Base-by-base conservation (phyloP, 495 filamentous ascomycete genomes). In the Hapsidospora chrysogenum region DNA sequence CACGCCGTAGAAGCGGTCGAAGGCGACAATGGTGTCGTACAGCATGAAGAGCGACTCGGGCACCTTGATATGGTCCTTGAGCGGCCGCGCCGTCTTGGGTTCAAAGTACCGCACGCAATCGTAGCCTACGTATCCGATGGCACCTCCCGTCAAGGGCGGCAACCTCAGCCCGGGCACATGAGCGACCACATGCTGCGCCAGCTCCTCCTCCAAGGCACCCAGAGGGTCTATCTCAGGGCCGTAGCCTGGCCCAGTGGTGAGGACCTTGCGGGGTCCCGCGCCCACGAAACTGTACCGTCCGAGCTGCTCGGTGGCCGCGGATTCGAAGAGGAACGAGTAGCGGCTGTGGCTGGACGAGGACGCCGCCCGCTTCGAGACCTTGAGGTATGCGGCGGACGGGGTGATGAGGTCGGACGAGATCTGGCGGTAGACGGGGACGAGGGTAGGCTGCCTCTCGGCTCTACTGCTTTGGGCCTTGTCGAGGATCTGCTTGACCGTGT, bases 71-170 rank as follows among this genome's bases (percentile, higher is more conserved):
- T 87, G 62, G 58, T 97, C 89, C 56, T 87, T 80, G 62, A 94
- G 73, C 3, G 76, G 70, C 28, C 86, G 72, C 13, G 72, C 74
- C 1, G 89, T 94, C 63, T 80, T 85, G 20, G 89, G 89, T 61
- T 97, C 89, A 43, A 97, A 97, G 56, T 97, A 97, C 50, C 75
- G 74, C 41, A 97, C 80, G 55, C 89, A 97, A 53, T 97, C 89
- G 52, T 96, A 97, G 26, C 85, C 84, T 4, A 97, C 81, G 51
- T 96, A 97, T 38, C 89, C 89, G 48, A 97, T 78, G 2, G 87
- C 89, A 22, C 92, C 89, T 31, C 85, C 92, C 1, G 78, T 85
- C 51, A 95, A 56, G 20, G 82, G 77, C 8, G 89, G 89, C 8
- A 97, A 67, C 36, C 60, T 66, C 38, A 93, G 61, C 5, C 76